A percentile compares a stretch with the other conserved stretches of the same genome.
phyloP scores from a whole-genome alignment of 2,329 filamentous ascomycete species.

The Madurella fahalii region DNA sequence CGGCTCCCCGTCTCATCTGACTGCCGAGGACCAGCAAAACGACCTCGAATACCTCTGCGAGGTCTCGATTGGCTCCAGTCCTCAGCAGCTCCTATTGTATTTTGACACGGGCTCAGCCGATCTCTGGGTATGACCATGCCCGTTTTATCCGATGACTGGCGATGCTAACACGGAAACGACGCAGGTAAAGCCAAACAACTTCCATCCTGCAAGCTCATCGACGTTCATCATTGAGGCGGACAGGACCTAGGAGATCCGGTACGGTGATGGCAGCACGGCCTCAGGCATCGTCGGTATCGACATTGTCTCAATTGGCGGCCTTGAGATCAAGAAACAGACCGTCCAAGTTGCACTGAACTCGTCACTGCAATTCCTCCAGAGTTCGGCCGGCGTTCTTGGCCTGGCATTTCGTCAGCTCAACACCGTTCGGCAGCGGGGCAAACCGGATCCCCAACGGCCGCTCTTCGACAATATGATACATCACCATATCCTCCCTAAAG shows the following conservation, averaged over 20 bases:
- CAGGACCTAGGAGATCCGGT: constrained; percentile 58
- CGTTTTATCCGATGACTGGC: not conserved
- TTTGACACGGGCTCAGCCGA: constrained; percentile 71
- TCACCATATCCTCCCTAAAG: constrained; percentile 42
- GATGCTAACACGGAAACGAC: not conserved
- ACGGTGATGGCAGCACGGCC: constrained; percentile 65
- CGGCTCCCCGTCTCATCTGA: constrained; percentile 43
- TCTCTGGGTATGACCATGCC: constrained; percentile 62
- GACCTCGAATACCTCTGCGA: constrained; percentile 62
- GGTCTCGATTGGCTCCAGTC: constrained; percentile 61
- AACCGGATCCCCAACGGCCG: constrained; percentile 51
- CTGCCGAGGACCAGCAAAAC: constrained; percentile 62
- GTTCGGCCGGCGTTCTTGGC: constrained; percentile 61
- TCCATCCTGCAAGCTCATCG: constrained; percentile 56
- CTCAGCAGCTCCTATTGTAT: constrained; percentile 58
- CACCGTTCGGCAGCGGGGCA: constrained; percentile 44
- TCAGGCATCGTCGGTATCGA: constrained; percentile 64
- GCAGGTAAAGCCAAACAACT: constrained; percentile 39
- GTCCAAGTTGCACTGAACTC: constrained; percentile 60
- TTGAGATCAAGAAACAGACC: constrained; percentile 57
- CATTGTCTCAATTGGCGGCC: constrained; percentile 56
- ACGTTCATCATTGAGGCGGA: constrained; percentile 47
- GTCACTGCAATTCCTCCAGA: constrained; percentile 53
- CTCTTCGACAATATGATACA: constrained; percentile 66
- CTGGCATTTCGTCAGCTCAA: constrained; percentile 63